These are phyloP conservation scores for Cairneyella variabilis DNA, from an alignment of 495 filamentous ascomycete genomes.

Conservation along the genomic window DNA sequence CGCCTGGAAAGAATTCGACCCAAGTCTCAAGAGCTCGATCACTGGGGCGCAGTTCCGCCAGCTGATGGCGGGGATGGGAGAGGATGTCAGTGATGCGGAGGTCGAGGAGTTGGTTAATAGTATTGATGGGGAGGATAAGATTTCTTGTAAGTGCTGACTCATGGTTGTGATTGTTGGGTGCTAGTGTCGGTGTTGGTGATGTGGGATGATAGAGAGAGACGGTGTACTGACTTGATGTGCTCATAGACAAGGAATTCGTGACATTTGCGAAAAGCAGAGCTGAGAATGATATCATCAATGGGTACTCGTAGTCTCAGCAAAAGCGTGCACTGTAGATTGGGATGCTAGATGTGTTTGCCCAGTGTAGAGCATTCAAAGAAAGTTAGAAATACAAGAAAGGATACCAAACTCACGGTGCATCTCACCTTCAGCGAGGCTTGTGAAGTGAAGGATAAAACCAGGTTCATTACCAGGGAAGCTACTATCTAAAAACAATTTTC, in stretches of 20 bases:
- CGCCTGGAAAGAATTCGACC: conserved; percentile 29
- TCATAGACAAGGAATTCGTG: conserved; percentile 28
- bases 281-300: conserved; percentile 28
- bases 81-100: conserved; percentile 27
- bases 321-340: too few relatives aligned
- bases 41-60: conserved; percentile 29
- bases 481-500: too few relatives aligned
- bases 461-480: too few relatives aligned
- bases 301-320: conserved; percentile 20
- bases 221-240: conserved; percentile 6
- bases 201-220: neutral
- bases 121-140: conserved; percentile 31
- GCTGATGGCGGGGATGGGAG: conserved; percentile 26
- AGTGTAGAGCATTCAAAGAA: neutral
- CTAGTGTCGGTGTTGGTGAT: neutral
- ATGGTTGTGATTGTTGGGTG: neutral
- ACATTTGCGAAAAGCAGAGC: conserved; percentile 28
- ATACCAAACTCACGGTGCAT: too few relatives aligned
- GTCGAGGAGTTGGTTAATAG: conserved; percentile 28
- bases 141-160: conserved; percentile 25
- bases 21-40: conserved; percentile 27
- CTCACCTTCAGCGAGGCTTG: too few relatives aligned
- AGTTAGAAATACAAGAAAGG: neutral
- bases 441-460: too few relatives aligned
- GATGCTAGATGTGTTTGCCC: too few relatives aligned